Evolutionary conservation across 805 yeast species (phyloP), one percentile per base, ranked within the genome.

Genomic region (Vanderwaltozyma yarrowii): DNA sequence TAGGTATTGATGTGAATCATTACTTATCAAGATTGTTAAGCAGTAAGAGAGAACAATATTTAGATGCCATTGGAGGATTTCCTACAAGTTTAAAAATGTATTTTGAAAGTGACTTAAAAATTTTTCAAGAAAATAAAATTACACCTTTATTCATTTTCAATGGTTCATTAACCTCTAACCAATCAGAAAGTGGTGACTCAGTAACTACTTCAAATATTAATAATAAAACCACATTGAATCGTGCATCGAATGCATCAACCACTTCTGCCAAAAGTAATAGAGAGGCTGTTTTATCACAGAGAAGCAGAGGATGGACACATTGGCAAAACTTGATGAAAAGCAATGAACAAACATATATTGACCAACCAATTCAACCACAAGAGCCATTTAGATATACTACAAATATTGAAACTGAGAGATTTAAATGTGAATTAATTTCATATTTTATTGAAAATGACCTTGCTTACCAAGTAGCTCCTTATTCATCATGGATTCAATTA

Each of bases 1-100:
- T 86, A 36, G 95, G 95, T 39, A 81, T 86, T 32, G 95, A 87
- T 56, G 92, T 79, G 12, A 82, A 76, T 46, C 87, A 85, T 54
- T 87, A 85, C 51, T 59, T 85, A 28, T 66, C 81, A 19, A 62
- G 84, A 37, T 66, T 81, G 31, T 60, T 81, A 42, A 51, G 78
- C 5, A 66, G 66, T 46, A 77, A 76, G 45, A 76, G 75, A 39
- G 94, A 84, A 47, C 80, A 79, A 35, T 73, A 72, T 43, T 58
- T 77, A 30, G 80, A 78, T 35, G 94, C 92, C 9, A 70, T 81
- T 45, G 95, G 94, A 18, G 95, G 94, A 0, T 71, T 79, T 40
- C 94, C 95, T 2, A 57, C 71, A 34, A 71, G 84, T 3, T 60
- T 86, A 44, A 67, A 65, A 40, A 62, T 63, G 42, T 67, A 68